Conservation (phyloP, 1,284 basidiomycete genomes). For the Cystobasidiaceae sp. region DNA sequence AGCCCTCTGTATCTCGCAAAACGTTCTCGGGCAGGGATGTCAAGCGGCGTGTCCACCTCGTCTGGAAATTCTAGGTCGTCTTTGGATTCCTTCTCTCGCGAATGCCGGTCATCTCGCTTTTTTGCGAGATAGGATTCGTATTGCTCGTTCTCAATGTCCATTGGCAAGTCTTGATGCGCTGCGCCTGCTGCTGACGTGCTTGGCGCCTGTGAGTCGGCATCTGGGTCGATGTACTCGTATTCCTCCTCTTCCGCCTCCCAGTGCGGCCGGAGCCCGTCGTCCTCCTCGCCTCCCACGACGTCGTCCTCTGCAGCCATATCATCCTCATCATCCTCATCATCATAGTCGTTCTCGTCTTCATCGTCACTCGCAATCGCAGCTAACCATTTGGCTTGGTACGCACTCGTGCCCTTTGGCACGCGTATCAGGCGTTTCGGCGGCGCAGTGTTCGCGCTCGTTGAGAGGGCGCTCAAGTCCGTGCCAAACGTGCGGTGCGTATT, state of each 20-base stretch:
- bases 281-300: slow-evolving; percentile 38
- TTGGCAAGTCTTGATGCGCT: slow-evolving; percentile 37
- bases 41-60: slow-evolving; percentile 92
- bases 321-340: slow-evolving; percentile 52
- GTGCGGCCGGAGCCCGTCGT: slow-evolving; percentile 33
- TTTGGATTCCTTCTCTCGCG: slow-evolving; percentile 44
- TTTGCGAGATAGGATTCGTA: slow-evolving; percentile 46
- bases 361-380: slow-evolving; percentile 66
- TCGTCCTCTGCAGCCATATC: slow-evolving; percentile 44
- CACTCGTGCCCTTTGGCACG: slow-evolving; percentile 82
- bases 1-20: slow-evolving; percentile 92
- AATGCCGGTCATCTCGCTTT: slow-evolving; percentile 46
- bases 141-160: slow-evolving; percentile 62
- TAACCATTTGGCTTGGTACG: slow-evolving; percentile 92
- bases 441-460: slow-evolving; percentile 61
- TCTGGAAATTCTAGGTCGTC: slow-evolving; percentile 86
- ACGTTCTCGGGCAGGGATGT: slow-evolving; percentile 74
- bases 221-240: slow-evolving; percentile 37
- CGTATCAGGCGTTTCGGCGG: slow-evolving; percentile 67
- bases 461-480: slow-evolving; percentile 50
- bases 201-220: slow-evolving; percentile 31
- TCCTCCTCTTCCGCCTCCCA: slow-evolving; percentile 53
- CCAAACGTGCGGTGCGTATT: slow-evolving; percentile 40
- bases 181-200: slow-evolving; percentile 29
- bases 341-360: slow-evolving; percentile 53